Conservation (phyloP, 2,329 filamentous ascomycete genomes). For the Cladosporium sp. region DNA sequence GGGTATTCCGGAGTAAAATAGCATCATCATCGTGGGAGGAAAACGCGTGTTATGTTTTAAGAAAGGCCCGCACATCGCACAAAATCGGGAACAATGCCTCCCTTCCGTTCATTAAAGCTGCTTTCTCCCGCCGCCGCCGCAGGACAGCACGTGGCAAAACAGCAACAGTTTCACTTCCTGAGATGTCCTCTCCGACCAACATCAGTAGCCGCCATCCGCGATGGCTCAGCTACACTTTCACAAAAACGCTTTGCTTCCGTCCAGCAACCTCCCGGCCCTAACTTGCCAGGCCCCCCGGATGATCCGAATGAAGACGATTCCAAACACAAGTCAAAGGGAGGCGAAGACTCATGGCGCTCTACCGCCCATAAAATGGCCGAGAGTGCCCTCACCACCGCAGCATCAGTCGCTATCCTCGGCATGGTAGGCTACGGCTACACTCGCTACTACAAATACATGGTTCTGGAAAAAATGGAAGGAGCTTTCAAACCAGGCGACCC, state of each 20-base stretch:
- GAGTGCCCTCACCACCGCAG: slow-evolving; percentile 46
- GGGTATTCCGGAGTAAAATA: background rate
- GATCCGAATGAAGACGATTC: slow-evolving; percentile 17
- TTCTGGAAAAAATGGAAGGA: slow-evolving; percentile 86
- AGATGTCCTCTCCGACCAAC: background rate
- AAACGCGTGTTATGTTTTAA: slow-evolving; percentile 7
- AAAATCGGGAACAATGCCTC: slow-evolving; percentile 6
- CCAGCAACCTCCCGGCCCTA: slow-evolving; percentile 16
- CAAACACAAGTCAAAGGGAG: slow-evolving; percentile 12
- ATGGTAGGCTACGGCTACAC: slow-evolving; percentile 62
- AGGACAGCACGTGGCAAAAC: background rate
- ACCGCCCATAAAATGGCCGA: slow-evolving; percentile 51
- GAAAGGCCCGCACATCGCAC: background rate
- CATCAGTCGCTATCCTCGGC: slow-evolving; percentile 46
- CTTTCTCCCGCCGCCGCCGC: background rate
- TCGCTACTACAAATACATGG: slow-evolving; percentile 70
- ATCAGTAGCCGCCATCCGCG: background rate
- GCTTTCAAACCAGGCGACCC: slow-evolving; percentile 86
- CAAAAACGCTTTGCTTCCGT: slow-evolving; percentile 12
- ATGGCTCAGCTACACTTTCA: background rate
- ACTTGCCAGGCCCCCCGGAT: slow-evolving; percentile 20
- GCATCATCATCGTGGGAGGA: background rate
- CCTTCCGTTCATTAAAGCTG: slow-evolving; percentile 6
- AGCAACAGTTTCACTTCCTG: background rate
- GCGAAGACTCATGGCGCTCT: slow-evolving; percentile 22